These are phyloP conservation scores for Coemansia furcata DNA, from an alignment of 192 early-diverging fungal species.

Conservation along the genomic window DNA sequence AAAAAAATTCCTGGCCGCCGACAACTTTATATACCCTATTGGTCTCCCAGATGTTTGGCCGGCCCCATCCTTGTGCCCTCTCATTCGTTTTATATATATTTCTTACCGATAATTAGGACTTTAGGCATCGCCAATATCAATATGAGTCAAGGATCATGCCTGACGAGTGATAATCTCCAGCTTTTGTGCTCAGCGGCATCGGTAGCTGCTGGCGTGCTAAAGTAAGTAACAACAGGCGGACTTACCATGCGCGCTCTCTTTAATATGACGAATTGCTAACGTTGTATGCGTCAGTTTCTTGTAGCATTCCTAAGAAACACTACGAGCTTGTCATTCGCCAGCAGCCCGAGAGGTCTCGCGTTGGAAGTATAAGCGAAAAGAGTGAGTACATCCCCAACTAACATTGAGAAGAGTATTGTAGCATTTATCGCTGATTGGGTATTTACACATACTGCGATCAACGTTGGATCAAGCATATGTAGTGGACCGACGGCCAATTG, in stretches of 20 bases:
- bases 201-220: constrained; percentile 10
- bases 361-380: constrained; percentile 90
- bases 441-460: neutral
- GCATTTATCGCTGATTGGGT: neutral
- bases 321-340: constrained; percentile 70
- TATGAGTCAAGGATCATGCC: constrained; percentile 4
- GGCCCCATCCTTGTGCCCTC: neutral
- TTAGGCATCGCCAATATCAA: neutral
- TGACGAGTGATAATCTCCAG: constrained; percentile 33
- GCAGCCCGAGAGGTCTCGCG: constrained; percentile 85
- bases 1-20: neutral
- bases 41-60: neutral
- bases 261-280: neutral
- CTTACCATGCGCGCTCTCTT: neutral
- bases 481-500: constrained; percentile 55
- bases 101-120: neutral
- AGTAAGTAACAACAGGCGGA: neutral
- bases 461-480: neutral
- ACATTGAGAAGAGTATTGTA: neutral
- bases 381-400: constrained; percentile 50
- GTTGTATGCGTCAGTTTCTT: neutral
- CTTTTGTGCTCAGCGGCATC: constrained; percentile 50
- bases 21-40: neutral
- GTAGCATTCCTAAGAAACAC: constrained; percentile 8
- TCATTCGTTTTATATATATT: neutral